A percentile compares a stretch with the other conserved stretches of the same genome.
phyloP scores from a whole-genome alignment of 768 basidiomycete species.

The Gymnopilus junonius region DNA sequence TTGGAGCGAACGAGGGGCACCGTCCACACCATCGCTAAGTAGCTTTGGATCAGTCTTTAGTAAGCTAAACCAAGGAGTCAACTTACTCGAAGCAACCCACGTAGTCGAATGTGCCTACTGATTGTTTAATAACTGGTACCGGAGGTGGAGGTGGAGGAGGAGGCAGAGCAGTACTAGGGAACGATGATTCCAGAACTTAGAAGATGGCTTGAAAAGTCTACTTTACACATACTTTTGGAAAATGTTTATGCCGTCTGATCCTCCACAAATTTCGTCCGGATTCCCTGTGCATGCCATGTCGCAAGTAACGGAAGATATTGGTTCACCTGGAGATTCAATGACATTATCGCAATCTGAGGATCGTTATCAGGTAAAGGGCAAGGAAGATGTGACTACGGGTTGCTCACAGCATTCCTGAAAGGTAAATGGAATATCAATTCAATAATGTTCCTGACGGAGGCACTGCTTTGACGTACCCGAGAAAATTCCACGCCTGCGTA shows the following conservation, averaged over 20 bases:
- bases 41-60: background rate
- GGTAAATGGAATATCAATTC: background rate
- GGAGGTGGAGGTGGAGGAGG: constrained; percentile 5
- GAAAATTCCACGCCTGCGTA: constrained; percentile 58
- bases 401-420: constrained; percentile 3
- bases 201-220: background rate
- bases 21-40: constrained; percentile 16
- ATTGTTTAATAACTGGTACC: constrained; percentile 12
- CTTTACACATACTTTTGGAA: constrained; percentile 4
- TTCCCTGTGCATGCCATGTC: constrained; percentile 7
- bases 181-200: background rate
- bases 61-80: background rate
- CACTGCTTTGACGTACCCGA: constrained; percentile 4
- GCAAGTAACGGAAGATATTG: background rate
- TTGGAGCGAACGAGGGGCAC: constrained; percentile 2
- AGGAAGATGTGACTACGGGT: background rate
- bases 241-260: constrained; percentile 11
- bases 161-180: background rate
- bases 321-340: constrained; percentile 5
- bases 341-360: constrained; percentile 9
- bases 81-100: constrained; percentile 19
- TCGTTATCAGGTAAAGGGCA: background rate
- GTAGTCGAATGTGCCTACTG: constrained; percentile 16
- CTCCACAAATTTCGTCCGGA: constrained; percentile 2
- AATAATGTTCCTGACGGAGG: background rate